Evolutionary conservation across 768 basidiomycete species (phyloP).

Genomic region (Phlebiopsis gigantea): DNA sequence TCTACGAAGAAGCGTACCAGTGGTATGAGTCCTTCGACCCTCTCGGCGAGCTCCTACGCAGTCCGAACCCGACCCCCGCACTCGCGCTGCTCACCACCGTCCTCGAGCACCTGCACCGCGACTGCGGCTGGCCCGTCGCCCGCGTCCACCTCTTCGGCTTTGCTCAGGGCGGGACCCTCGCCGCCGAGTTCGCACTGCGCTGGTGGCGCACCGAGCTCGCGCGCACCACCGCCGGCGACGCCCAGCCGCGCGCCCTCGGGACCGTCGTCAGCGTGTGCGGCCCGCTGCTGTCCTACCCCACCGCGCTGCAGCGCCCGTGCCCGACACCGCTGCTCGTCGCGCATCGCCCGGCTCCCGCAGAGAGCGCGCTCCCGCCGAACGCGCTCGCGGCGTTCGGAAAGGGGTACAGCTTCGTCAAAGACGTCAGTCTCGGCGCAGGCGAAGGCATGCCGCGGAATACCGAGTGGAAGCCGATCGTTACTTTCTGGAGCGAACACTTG

Average conservation of each 20-base stretch:
- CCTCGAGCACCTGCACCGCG: conserved; percentile 48
- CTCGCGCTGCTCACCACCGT: conserved; percentile 46
- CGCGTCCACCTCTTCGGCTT: conserved; percentile 88
- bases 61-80: conserved; percentile 70
- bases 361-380: conserved; percentile 37
- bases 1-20: conserved; percentile 76
- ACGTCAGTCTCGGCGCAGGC: conserved; percentile 39
- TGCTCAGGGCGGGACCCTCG: conserved; percentile 80
- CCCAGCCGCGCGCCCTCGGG: conserved; percentile 38
- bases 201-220: conserved; percentile 35
- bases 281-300: conserved; percentile 75
- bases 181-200: conserved; percentile 56
- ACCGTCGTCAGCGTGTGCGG: conserved; percentile 69
- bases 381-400: conserved; percentile 52
- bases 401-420: conserved; percentile 47
- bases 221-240: not conserved
- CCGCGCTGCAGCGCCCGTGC: conserved; percentile 31
- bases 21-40: conserved; percentile 84
- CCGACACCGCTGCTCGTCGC: conserved; percentile 61
- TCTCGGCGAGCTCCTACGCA: conserved; percentile 65
- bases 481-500: conserved; percentile 76
- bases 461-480: conserved; percentile 84
- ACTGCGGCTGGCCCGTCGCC: conserved; percentile 59
- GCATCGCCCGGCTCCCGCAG: conserved; percentile 45
- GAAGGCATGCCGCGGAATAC: conserved; percentile 74